Evolutionary conservation across 139 green algal species (phyloP), one percentile per base, ranked within the genome.

Genomic region (Coelastrella sp.): DNA sequence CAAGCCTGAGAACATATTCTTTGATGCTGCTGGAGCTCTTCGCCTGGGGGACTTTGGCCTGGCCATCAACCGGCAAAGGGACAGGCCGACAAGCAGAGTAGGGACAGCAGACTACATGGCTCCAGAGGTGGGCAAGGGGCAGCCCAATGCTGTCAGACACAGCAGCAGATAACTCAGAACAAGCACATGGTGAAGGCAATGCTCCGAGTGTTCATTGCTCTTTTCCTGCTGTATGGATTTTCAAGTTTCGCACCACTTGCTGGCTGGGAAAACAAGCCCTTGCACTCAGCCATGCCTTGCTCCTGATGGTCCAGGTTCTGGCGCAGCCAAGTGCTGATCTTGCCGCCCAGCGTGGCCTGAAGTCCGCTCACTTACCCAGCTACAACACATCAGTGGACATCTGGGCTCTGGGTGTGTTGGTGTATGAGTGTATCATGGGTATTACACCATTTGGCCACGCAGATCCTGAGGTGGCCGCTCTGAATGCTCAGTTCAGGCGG

Each of bases 31-130:
- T 56, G 79, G 79, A 14, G 10, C 10, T 14, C 49, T 87, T 17
- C 7, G 24, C 14, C 24, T 87, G 57, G 87, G 84, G 59, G 93
- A 95, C 87, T 95, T 94, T 84, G 92, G 94, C 0, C 92, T 96
- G 10, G 92, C 87, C 60, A 95, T 97, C 60, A 91, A 92, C 61
- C 56, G 90, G 0, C 82, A 80, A 17, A 81, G 93, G 22, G 95
- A 97, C 73, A 89, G 93, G 35, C 92, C 95, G 1, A 92, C 95
- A 7, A 96, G 92, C 9, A 78, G 95, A 4, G 93, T 91, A 4
- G 95, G 95, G 14, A 97, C 94, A 5, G 85, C 94, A 8, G 95
- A 97, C 85, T 96, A 95, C 91, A 97, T 97, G 95, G 93, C 92
- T 3, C 94, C 95, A n/a, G 95, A 96, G 91, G 91, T 94, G 24